Conservation (phyloP, 1,284 basidiomycete genomes). For the Agroathelia rolfsii region DNA sequence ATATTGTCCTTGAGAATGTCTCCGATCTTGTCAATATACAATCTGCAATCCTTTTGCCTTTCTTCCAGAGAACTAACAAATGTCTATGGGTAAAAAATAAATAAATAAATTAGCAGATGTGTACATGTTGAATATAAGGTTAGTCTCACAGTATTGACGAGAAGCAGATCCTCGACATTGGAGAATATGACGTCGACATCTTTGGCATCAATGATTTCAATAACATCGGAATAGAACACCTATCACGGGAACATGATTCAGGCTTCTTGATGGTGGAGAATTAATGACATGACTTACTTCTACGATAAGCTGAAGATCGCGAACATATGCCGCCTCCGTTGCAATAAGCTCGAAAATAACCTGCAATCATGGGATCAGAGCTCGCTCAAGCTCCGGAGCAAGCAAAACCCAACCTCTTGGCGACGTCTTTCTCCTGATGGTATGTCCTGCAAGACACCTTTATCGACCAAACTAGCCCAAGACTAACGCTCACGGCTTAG, state of each 20-base stretch:
- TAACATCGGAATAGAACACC: constrained; percentile 78
- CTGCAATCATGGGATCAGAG: constrained; percentile 21
- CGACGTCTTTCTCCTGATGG: constrained; percentile 70
- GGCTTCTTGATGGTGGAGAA: neutral
- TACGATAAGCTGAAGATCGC: constrained; percentile 84
- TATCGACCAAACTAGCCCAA: constrained; percentile 86
- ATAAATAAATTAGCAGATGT: constrained; percentile 11
- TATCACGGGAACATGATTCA: constrained; percentile 21
- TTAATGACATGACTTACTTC: constrained; percentile 43
- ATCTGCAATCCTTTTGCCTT: constrained; percentile 79
- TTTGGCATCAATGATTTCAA: constrained; percentile 67
- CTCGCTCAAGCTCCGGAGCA: neutral
- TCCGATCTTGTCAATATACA: constrained; percentile 84
- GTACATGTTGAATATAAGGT: constrained; percentile 6
- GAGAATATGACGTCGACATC: constrained; percentile 82
- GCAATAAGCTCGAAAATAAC: constrained; percentile 87
- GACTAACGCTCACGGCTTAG: constrained; percentile 36
- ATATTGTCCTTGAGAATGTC: constrained; percentile 76
- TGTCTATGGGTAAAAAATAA: constrained; percentile 30
- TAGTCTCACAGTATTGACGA: constrained; percentile 69
- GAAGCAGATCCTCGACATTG: constrained; percentile 84
- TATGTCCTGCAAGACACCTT: constrained; percentile 70
- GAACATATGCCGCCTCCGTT: constrained; percentile 82
- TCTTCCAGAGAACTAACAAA: constrained; percentile 85
- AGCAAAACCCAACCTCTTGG: constrained; percentile 58